phyloP scores from a whole-genome alignment of 495 filamentous ascomycete species.

The Parathielavia appendiculata region DNA sequence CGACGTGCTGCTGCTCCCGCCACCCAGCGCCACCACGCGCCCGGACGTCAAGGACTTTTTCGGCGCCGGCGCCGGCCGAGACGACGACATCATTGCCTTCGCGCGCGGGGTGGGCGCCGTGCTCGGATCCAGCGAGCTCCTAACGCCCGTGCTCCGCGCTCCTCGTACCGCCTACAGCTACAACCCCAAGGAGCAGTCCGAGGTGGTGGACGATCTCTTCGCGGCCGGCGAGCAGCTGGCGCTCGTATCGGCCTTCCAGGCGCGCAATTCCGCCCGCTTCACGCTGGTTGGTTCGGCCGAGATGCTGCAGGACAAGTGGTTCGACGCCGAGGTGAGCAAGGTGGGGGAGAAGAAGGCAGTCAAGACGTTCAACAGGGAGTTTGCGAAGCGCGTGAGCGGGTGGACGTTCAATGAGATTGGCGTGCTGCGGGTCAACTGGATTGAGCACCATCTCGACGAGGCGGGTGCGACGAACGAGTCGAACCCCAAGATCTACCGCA shows the following conservation, averaged over 20 bases:
- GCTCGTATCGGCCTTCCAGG: slow-evolving; percentile 78
- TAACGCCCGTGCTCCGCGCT: slow-evolving; percentile 76
- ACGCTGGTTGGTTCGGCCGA: slow-evolving; percentile 81
- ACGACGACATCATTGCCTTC: slow-evolving; percentile 60
- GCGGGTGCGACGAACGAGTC: slow-evolving; percentile 46
- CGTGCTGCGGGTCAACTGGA: slow-evolving; percentile 76
- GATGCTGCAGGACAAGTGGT: slow-evolving; percentile 84
- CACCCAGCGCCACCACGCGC: slow-evolving; percentile 54
- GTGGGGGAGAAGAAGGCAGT: slow-evolving; percentile 38
- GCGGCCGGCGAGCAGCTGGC: slow-evolving; percentile 76
- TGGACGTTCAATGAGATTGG: slow-evolving; percentile 96
- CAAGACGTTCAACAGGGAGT: slow-evolving; percentile 72
- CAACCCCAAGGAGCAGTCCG: slow-evolving; percentile 83
- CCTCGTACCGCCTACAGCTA: slow-evolving; percentile 83
- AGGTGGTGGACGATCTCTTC: slow-evolving; percentile 67
- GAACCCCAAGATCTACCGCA: slow-evolving; percentile 87
- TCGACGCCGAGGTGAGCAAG: slow-evolving; percentile 70
- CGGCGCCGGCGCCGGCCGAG: slow-evolving; percentile 49
- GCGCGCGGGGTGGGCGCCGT: slow-evolving; percentile 73
- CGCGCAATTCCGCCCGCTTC: slow-evolving; percentile 87
- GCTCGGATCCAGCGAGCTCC: slow-evolving; percentile 68
- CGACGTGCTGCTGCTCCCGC: slow-evolving; percentile 75
- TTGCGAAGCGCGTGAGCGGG: slow-evolving; percentile 71
- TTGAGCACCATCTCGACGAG: slow-evolving; percentile 73
- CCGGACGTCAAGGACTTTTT: slow-evolving; percentile 76